These are phyloP conservation scores for Begonia loranthoides DNA, from an alignment of 306 rosid species.

Conservation along the genomic window DNA sequence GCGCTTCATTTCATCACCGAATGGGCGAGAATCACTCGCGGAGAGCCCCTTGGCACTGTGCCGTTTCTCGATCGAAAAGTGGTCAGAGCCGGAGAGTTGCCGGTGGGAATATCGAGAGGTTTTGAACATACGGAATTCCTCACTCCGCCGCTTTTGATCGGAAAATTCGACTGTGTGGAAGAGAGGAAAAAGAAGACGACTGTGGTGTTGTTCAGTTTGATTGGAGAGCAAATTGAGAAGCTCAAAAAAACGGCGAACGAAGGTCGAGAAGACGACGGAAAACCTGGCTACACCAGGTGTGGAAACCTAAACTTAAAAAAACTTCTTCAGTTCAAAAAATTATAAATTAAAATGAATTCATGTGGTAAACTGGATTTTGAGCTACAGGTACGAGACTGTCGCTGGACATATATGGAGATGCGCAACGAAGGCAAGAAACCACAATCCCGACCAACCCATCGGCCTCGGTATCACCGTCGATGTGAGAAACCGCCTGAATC, in stretches of 20 bases:
- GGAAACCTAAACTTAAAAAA: constrained; percentile 13
- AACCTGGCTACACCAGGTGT: constrained; percentile 23
- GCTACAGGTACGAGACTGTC: constrained; percentile 21
- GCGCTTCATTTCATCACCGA: constrained; percentile 26
- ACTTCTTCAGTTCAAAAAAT: too few species aligned
- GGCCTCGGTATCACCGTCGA: constrained; percentile 26
- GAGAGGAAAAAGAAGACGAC: constrained; percentile 33
- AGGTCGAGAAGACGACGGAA: background rate
- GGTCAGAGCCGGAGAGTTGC: constrained; percentile 16
- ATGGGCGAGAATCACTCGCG: constrained; percentile 46
- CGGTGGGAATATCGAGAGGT: background rate
- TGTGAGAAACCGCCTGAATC: constrained; percentile 28
- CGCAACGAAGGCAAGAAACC: constrained; percentile 40
- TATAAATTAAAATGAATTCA: too few species aligned
- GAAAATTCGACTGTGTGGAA: constrained; percentile 10
- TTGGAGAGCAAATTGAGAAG: constrained; percentile 24
- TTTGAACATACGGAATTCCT: constrained; percentile 9
- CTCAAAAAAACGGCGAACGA: constrained; percentile 29
- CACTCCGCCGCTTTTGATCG: constrained; percentile 20
- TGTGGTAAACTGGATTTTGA: too few species aligned
- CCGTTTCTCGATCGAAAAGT: constrained; percentile 30
- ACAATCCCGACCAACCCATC: constrained; percentile 23
- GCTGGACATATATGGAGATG: constrained; percentile 45
- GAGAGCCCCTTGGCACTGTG: constrained; percentile 15
- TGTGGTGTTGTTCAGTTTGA: constrained; percentile 21